phyloP scores from a whole-genome alignment of 1,284 basidiomycete genomes.

The Garcileccinum viscosum region DNA sequence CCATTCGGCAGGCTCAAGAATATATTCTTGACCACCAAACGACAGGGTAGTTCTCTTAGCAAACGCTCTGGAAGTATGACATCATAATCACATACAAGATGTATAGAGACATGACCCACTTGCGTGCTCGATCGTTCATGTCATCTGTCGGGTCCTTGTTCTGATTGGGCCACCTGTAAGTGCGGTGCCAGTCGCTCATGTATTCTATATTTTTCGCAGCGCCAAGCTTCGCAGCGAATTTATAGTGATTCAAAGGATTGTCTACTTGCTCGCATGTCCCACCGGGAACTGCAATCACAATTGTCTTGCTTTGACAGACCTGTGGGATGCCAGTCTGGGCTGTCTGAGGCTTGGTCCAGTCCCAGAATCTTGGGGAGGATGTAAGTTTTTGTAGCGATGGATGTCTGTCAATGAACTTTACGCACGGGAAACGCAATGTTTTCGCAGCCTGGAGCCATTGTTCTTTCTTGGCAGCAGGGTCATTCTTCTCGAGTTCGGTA shows the following conservation, averaged over 20 bases:
- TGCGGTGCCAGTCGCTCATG: slow-evolving; percentile 21
- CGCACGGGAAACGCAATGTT: slow-evolving; percentile 26
- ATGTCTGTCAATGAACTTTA: not conserved
- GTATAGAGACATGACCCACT: slow-evolving; percentile 2
- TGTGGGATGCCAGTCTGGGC: slow-evolving; percentile 16
- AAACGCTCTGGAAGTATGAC: slow-evolving; percentile 13
- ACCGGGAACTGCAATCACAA: slow-evolving; percentile 8
- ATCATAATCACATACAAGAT: not conserved
- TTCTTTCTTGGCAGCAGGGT: slow-evolving; percentile 8
- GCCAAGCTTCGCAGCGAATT: slow-evolving; percentile 15
- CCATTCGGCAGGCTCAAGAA: slow-evolving; percentile 3
- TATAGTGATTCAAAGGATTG: slow-evolving; percentile 29
- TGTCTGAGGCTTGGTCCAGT: slow-evolving; percentile 18
- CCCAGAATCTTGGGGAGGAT: slow-evolving; percentile 21
- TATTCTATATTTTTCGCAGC: not conserved
- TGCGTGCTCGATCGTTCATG: slow-evolving; percentile 14
- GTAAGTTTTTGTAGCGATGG: not conserved
- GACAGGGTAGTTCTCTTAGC: slow-evolving; percentile 3
- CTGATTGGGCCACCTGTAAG: slow-evolving; percentile 24
- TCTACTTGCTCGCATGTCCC: not conserved
- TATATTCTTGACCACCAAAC: not conserved
- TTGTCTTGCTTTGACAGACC: slow-evolving; percentile 3
- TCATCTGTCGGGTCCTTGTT: slow-evolving; percentile 9
- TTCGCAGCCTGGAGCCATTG: slow-evolving; percentile 19
- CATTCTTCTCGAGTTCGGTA: slow-evolving; percentile 5